Percentiles rank a stretch among this genome's conserved stretches.
phyloP scores from a whole-genome alignment of 345 rosid genomes.

The Eucalyptus guilfoylei region DNA sequence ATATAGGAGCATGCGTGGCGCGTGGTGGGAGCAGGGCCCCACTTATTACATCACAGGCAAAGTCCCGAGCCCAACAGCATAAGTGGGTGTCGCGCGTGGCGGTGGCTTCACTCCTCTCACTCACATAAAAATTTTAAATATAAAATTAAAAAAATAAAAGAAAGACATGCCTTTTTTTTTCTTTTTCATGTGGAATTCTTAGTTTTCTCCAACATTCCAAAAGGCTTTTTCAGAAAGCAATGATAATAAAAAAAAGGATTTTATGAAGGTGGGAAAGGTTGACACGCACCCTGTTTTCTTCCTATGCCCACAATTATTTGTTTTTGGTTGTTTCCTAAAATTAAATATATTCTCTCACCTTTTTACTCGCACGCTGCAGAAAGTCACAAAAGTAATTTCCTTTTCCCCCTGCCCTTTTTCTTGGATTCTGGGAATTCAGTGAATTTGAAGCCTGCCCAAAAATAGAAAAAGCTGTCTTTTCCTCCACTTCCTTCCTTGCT shows the following conservation, averaged over 20 bases:
- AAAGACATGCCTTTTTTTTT: background rate
- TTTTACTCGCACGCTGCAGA: background rate
- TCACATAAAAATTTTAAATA: background rate
- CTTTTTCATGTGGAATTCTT: background rate
- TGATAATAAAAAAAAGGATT: background rate
- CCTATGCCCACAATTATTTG: background rate
- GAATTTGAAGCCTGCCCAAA: background rate
- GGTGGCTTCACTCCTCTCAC: background rate
- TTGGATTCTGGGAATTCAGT: background rate
- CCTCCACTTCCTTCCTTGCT: background rate
- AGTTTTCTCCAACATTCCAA: background rate
- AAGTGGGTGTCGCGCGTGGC: background rate
- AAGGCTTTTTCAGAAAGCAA: background rate
- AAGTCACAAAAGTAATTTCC: background rate
- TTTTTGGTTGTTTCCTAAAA: background rate
- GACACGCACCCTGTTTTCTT: background rate
- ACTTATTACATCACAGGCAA: background rate
- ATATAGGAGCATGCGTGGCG: background rate
- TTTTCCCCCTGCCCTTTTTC: background rate
- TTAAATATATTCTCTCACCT: background rate
- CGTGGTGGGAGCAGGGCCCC: background rate
- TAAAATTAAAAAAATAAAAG: background rate
- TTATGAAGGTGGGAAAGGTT: background rate
- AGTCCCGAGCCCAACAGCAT: background rate
- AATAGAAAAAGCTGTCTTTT: background rate